Base-by-base conservation (phyloP, 2,329 filamentous ascomycete species). In the Grosmannia clavigera region DNA sequence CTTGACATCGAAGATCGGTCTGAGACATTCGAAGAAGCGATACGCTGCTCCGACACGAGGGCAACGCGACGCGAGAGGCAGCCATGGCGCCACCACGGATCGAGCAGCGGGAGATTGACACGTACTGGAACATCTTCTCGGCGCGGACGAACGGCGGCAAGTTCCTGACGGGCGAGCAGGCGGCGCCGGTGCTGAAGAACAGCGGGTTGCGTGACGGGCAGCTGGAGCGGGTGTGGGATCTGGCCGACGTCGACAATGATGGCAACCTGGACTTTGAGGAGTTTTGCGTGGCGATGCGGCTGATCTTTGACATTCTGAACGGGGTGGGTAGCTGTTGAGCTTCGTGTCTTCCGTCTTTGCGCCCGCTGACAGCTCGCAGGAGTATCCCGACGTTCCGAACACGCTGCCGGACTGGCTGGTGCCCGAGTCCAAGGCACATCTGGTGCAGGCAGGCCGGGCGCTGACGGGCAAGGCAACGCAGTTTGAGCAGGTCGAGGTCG, bases 221-320 rank as follows among this genome's bases (percentile, higher is more conserved):
- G 76, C 85, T 99, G n/a, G 94, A 97, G 76, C 83, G 86, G 67
- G 90, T 99, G 64, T 99, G 94, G 94, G 94, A 99, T 70, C 81
- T 99, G 64, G 90, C 94, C 61, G 94, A 99, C 72, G 90, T 99
- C 63, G 94, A 99, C 74, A 92, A 92, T 67, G 94, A 99, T 76
- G 94, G 94, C 64, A 95, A 95, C 74, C 80, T 99, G 59, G 94
- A 99, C 75, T 99, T 99, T 77, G 94, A 99, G 76, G 94, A 99
- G 79, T 99, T 99, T 73, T 99, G 94, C 73, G 94, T 99, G 61
- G 94, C 92, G 48, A 99, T 99, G 94, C 84, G 94, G 69, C 78
- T 99, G 69, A 96, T 97, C 68, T 99, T 97, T 73, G 94, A 99
- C 72, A 78, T 97, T 65, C 85, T 99, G 67, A 99, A 99, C 70